A percentile compares a stretch with the other conserved stretches of the same genome.
phyloP scores from a whole-genome alignment of 2,329 filamentous ascomycete genomes.

The Monosporascus ibericus region DNA sequence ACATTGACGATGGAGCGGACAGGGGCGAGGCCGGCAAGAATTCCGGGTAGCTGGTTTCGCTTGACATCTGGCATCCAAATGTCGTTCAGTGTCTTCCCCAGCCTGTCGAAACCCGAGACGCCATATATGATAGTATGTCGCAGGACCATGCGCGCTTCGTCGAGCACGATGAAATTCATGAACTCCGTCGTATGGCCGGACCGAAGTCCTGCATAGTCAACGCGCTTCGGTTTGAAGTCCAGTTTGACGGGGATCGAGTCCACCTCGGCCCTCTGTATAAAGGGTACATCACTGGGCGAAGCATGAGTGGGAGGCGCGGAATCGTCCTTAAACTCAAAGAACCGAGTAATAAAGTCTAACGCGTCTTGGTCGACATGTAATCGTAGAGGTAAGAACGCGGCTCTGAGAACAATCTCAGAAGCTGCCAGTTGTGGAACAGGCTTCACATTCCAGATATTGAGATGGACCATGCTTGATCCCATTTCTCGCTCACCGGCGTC shows the following conservation, averaged over 20 bases:
- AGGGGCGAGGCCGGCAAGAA: slow-evolving; percentile 82
- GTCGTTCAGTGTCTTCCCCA: slow-evolving; percentile 86
- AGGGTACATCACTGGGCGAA: slow-evolving; percentile 68
- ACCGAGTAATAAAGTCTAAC: slow-evolving; percentile 91
- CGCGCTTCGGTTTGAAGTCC: slow-evolving; percentile 97
- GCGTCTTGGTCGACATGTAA: slow-evolving; percentile 97
- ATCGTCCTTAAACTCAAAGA: slow-evolving; percentile 96
- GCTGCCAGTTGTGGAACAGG: slow-evolving; percentile 79
- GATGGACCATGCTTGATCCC: slow-evolving; percentile 80
- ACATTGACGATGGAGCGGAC: slow-evolving; percentile 90
- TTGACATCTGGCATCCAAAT: slow-evolving; percentile 96
- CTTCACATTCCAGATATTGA: slow-evolving; percentile 83
- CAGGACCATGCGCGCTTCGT: slow-evolving; percentile 79
- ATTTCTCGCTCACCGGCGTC: slow-evolving; percentile 83
- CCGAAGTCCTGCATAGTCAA: slow-evolving; percentile 87
- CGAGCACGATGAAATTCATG: slow-evolving; percentile 96
- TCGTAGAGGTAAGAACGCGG: slow-evolving; percentile 73
- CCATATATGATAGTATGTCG: slow-evolving; percentile 91
- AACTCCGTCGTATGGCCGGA: slow-evolving; percentile 95
- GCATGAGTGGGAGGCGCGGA: slow-evolving; percentile 41
- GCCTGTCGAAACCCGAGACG: slow-evolving; percentile 79
- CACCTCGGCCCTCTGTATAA: slow-evolving; percentile 84
- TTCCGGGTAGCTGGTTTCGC: slow-evolving; percentile 78
- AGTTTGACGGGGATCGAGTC: slow-evolving; percentile 74
- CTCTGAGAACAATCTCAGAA: slow-evolving; percentile 80